Evolutionary conservation across 2,329 filamentous ascomycete genomes (phyloP), one percentile per base, ranked within the genome.

Genomic region (Blumeria graminis): DNA sequence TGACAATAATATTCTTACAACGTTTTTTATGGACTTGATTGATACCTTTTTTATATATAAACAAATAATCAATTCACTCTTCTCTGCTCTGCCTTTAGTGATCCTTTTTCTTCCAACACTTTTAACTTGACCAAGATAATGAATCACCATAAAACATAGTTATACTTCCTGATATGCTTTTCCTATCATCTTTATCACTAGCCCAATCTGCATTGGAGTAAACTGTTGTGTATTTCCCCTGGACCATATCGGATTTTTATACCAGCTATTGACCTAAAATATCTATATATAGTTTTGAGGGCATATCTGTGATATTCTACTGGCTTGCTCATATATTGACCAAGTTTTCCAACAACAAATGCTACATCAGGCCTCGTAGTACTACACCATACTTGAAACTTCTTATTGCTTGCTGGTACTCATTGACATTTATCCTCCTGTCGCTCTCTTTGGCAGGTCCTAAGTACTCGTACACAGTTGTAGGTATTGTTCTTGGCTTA

Each of bases 351-450:
- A n/a, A 41, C 16, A 7, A 39, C 38, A 28, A 56, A 56, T 14
- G 55, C 45, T 13, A 56, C 51, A 18, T 52, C 55, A 10, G 55
- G 55, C 38, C 41, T 56, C 3, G 45, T 56, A 56, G 16, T 8
- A 51, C 51, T 34, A 39, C 52, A 28, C 43, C 55, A 35, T 34
- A 56, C 45, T 52, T 56, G 3, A 56, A 28, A 16, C 45, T 56
- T 39, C 55, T 32, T 52, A 52, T 48, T 14, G 45, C 55, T 39
- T 56, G 45, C 45, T 56, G 55, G 36, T 56, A 56, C 32, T 56
- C 7, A 2, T 14, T 56, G 1, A 48, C 22, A 39, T 56, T n/a
- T 18, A 52, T 56, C 39, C 55, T 14, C 28, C 9, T 38, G 38
- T 56, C 55, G 3, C 38, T 28, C 28, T 36, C 5, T 9, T 8